Evolutionary conservation across 2,329 filamentous ascomycete species (phyloP).

Genomic region (Fusarium mexicanum): DNA sequence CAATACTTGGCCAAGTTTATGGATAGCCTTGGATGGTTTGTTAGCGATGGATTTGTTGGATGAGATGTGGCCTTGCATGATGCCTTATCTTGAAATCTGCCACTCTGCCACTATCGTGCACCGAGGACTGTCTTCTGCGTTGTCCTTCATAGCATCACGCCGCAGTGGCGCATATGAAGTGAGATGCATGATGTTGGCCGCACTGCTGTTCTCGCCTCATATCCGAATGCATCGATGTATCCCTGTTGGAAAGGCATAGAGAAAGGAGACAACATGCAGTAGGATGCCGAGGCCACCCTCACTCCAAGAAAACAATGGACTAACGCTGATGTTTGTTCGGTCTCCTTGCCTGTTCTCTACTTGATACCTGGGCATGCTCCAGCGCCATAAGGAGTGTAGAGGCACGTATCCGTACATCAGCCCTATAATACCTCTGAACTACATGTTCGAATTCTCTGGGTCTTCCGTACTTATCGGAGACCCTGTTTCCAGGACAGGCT

Average conservation of each 20-base stretch:
- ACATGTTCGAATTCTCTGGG: neutral
- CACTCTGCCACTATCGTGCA: slow-evolving; percentile 13
- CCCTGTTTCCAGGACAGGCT: neutral
- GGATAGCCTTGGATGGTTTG: slow-evolving; percentile 5
- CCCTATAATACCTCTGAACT: slow-evolving; percentile 1
- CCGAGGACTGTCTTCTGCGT: neutral
- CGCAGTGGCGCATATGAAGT: slow-evolving; percentile 14
- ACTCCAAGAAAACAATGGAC: slow-evolving; percentile 7
- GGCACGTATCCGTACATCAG: neutral
- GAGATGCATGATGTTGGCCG: slow-evolving; percentile 20
- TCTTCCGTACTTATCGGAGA: neutral
- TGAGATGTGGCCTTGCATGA: slow-evolving; percentile 17
- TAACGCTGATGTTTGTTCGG: slow-evolving; percentile 14
- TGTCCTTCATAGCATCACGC: neutral
- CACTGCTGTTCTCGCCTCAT: neutral
- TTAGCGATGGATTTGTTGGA: slow-evolving; percentile 12
- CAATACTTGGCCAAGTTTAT: neutral
- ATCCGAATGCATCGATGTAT: neutral
- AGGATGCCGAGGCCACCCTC: neutral
- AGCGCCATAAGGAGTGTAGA: neutral
- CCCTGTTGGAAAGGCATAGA: neutral
- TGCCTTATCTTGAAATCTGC: slow-evolving; percentile 7
- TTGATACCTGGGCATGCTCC: neutral
- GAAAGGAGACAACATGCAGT: slow-evolving; percentile 15
- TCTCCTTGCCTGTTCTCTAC: slow-evolving; percentile 2